Base-by-base conservation (phyloP, 139 green algal species). In the Chlorella sp. region DNA sequence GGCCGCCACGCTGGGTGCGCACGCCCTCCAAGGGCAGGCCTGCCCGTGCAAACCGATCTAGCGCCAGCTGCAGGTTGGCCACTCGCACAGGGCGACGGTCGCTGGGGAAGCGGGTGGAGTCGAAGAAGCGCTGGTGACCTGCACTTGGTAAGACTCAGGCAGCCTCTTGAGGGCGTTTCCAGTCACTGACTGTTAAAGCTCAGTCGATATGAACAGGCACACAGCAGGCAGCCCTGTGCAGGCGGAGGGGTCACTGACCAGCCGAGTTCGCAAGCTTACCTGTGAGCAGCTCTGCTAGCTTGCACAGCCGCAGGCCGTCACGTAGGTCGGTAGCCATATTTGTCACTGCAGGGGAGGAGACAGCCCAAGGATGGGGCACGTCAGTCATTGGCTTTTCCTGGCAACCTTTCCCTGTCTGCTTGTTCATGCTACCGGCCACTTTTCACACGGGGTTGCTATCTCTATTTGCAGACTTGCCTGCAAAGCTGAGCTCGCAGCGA, bases 291-390 rank as follows among this genome's bases (percentile, higher is more conserved):
- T 97, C 94, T 30, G 93, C 92, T 34, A 97, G 93, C 87, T 94
- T 95, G 86, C 93, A 94, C 30, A 98, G 91, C 34, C 95, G 86
- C 79, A 98, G 73, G 5, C 96, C 96, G 88, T 95, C 93, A 0
- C 96, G 85, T 69, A 98, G 92, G 91, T 98, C 96, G 1, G 94
- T 87, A 2, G 91, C 92, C 40, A 98, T 86, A 89, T 92, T 95
- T 36, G 28, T 83, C 32, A 90, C 87, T 81, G 87, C 85, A 71
- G 24, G 30, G 53, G 36, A 16, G 37, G 36, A 40, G 26, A 71
- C 22, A n/a, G 40, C 3, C 32, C 34, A 57, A n/a, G 34, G 76
- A 36, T 21, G n/a, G 48, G 78, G 78, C 37, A 61, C 37, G 26
- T 64, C n/a, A n/a, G n/a, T n/a, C 22, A 21, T 5, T 5, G 3